Evolutionary conservation across 1,284 basidiomycete species (phyloP), one percentile per base, ranked within the genome.

Genomic region (Garcileccinum viscosum): DNA sequence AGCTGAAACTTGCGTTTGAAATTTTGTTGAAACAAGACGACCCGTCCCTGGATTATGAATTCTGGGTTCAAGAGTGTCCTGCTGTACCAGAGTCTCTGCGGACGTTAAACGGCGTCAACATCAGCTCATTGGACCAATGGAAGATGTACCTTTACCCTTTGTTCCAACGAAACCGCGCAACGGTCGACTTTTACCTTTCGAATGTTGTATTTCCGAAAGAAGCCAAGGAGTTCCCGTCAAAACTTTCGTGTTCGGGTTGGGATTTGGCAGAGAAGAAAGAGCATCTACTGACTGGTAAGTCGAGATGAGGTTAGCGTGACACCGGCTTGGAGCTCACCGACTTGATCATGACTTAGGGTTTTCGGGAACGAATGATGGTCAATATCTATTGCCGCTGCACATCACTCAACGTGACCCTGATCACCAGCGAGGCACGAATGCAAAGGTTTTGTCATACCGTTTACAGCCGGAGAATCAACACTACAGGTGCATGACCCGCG

Each of bases 321-420:
- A 58, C 32, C n/a, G 9, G 56, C 19, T 32, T 58, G 30, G 19
- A 22, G 33, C 22, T 59, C 22, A 22, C 15, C 14, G 32, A 35
- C 32, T 59, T 24, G n/a, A n/a, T 24, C 35, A 38, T 61, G 59
- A 17, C 38, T 24, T 38, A 61, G 59, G 59, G 0, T 89, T 89
- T 72, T 89, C 86, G 59, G 88, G 88, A 11, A 89, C 87, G 1
- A 89, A 89, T 63, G 88, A 89, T 71, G 84, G 84, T 40, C 80
- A 77, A 59, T 84, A 86, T 67, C 75, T 89, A 1, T 76, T 88
- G 4, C 88, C 87, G 0, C 79, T 80, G 0, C 83, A 84, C 1
- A 85, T 89, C 56, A 71, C 69, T 0, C 88, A 89, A 66, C 65
- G 72, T 0, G 85, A 88, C 67, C 81, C 81, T 0, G 71, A 79